Base-by-base conservation (phyloP, 768 basidiomycete genomes). In the Ramaria rubella region DNA sequence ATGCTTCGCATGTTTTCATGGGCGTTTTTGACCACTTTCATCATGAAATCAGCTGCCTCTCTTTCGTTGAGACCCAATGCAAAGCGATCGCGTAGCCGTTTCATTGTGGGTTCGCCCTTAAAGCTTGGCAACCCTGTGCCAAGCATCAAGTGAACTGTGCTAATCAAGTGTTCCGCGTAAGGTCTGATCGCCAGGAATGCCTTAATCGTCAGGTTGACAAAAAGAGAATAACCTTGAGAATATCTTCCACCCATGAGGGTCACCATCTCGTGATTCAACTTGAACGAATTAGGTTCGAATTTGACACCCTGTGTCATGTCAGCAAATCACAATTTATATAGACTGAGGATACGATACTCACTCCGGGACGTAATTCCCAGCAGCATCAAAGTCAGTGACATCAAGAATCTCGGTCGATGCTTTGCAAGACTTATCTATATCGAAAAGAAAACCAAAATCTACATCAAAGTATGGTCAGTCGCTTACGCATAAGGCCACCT, bases 261-360 rank as follows among this genome's bases (percentile, higher is more conserved):
- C 17, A 98, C 89, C 96, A 99, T 99, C 70, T 99, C 96, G 68
- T 97, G 94, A 59, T 92, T 96, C 49, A 99, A 80, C 73, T 99
- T 99, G 84, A 99, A 99, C 11, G 93, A 95, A 67, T 78, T 88
- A 0, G 96, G 95, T 67, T 99, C 96, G 67, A 99, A 99, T 78
- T 98, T 99, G 71, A 99, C 89, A 58, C 96, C 93, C 93, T 93
- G 63, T 1, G 53, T 54, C 49, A 52, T 15, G 29, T 33, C 19
- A 29, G 29, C 46, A n/a, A 24, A 6, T 11, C 9, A 26, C 21
- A 48, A 48, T 48, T 15, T 6, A 51, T 2, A 23, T 24, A 11
- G 44, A 29, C 42, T 34, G 5, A 30, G 27, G 24, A 17, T n/a
- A 51, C 14, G 3, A 51, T 8, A 68, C 81, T 70, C 64, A 87